Evolutionary conservation across 495 filamentous ascomycete species (phyloP), one percentile per base, ranked within the genome.

Genomic region (Copromyces sp.): DNA sequence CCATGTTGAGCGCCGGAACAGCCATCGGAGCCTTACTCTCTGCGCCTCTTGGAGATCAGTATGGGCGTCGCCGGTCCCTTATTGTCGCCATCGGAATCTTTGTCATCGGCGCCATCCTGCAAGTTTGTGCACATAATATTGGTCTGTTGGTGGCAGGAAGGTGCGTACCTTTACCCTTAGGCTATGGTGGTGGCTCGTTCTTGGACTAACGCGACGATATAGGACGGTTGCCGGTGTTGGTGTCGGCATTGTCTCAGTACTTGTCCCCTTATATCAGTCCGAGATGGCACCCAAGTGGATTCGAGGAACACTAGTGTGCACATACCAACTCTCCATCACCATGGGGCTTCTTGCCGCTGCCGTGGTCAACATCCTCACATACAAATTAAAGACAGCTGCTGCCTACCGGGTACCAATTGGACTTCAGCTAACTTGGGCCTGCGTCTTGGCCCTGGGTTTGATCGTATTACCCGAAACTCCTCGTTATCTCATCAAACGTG

Each of bases 281-380:
- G 93, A 96, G 81, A 94, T 93, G 77, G 90, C 92, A 0, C 94
- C 94, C 20, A 93, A 94, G 82, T 95, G 93, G 90, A 92, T 97
- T 77, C 90, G 94, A 82, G 94, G 94, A 78, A 91, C 92, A n/a
- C 87, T 97, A 38, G 93, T 97, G 70, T 93, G 92, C 79, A 90
- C 91, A 59, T 97, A 97, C 81, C 94, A 97, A 84, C 85, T 96
- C 71, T 93, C 92, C 70, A 97, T 97, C 81, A 97, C 94, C 29
- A 79, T 93, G 37, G 94, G 94, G 73, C 85, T 97, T 7, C 84
- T 97, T 42, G 82, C 94, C 68, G 93, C 94, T n/a, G 87, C 93
- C 65, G 88, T 92, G 77, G 90, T 95, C 78, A 93, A 94, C 83
- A 93, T 96, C 74, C 80, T 89, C 11, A 94, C 92, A 59, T 85